Evolutionary conservation across 2,329 filamentous ascomycete species (phyloP).

Genomic region (Myotisia sp.): DNA sequence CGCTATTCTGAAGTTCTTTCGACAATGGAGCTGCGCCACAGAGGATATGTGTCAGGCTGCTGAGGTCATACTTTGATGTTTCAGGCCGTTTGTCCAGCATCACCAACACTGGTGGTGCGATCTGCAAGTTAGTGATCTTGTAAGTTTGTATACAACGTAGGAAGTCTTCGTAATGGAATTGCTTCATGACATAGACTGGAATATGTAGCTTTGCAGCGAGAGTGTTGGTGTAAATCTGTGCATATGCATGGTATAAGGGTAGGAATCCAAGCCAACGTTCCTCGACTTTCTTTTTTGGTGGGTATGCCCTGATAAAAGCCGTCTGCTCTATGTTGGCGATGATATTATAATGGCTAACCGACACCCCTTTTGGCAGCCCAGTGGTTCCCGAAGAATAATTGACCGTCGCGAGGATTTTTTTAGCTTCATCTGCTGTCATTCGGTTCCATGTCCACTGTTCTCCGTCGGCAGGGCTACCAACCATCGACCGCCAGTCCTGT

Average conservation of each 20-base stretch:
- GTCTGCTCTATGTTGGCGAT: conserved; percentile 55
- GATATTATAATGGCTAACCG: conserved; percentile 70
- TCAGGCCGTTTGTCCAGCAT: conserved; percentile 63
- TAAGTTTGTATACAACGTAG: conserved; percentile 62
- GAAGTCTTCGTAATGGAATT: conserved; percentile 68
- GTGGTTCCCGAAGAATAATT: conserved; percentile 80
- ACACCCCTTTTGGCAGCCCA: conserved; percentile 79
- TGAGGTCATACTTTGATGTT: conserved; percentile 67
- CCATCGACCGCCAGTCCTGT: conserved; percentile 14
- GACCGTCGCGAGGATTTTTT: conserved; percentile 30
- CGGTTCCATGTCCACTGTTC: conserved; percentile 5
- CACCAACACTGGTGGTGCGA: conserved; percentile 72
- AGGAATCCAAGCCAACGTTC: conserved; percentile 9
- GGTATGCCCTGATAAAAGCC: conserved; percentile 20
- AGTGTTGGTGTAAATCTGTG: conserved; percentile 34
- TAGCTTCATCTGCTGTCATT: conserved; percentile 3
- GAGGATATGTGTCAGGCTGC: conserved; percentile 64
- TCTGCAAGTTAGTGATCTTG: conserved; percentile 60
- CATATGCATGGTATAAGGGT: conserved; percentile 9
- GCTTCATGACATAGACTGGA: conserved; percentile 53
- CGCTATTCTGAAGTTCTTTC: conserved; percentile 58
- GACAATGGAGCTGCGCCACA: conserved; percentile 76
- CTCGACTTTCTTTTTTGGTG: not conserved
- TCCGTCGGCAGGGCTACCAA: not conserved
- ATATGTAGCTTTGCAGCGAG: conserved; percentile 32